Percentiles rank a stretch among this genome's conserved stretches.
Conservation (phyloP, 1,284 basidiomycete species). For the Ustilago loliicola region DNA sequence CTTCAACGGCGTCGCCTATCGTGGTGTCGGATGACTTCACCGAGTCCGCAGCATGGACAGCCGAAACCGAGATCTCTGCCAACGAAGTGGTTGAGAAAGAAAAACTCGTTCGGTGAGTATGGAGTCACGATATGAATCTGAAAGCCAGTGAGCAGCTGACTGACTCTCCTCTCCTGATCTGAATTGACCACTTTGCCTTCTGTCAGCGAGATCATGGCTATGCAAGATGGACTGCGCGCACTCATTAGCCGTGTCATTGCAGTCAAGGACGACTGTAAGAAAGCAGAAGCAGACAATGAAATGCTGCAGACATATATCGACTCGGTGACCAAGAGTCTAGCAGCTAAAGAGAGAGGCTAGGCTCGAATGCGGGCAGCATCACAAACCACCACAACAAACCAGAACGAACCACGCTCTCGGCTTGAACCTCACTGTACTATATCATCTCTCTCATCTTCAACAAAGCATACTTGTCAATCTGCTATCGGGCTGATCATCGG, state of each 20-base stretch:
- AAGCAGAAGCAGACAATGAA: slow-evolving; percentile 68
- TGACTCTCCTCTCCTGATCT: too few species aligned
- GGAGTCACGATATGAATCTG: neutral
- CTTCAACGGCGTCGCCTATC: slow-evolving; percentile 41
- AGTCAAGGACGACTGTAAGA: slow-evolving; percentile 66
- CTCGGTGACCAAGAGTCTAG: slow-evolving; percentile 69
- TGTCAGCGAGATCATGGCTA: slow-evolving; percentile 59
- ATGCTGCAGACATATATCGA: slow-evolving; percentile 70
- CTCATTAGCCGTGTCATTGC: slow-evolving; percentile 57
- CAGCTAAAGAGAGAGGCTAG: slow-evolving; percentile 58
- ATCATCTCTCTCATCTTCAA: neutral
- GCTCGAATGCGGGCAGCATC: neutral
- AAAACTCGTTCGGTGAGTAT: slow-evolving; percentile 61
- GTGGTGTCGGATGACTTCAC: slow-evolving; percentile 44
- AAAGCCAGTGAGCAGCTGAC: neutral
- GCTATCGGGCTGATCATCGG: neutral
- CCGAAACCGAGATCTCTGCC: slow-evolving; percentile 64
- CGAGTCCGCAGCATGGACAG: slow-evolving; percentile 58
- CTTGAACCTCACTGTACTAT: neutral
- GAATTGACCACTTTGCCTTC: neutral
- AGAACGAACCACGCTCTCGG: neutral
- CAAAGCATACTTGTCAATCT: neutral
- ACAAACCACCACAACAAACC: neutral
- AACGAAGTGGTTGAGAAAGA: slow-evolving; percentile 70
- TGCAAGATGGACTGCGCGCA: slow-evolving; percentile 63